Base-by-base conservation (phyloP, 805 yeast genomes). In the Brettanomyces sp. region DNA sequence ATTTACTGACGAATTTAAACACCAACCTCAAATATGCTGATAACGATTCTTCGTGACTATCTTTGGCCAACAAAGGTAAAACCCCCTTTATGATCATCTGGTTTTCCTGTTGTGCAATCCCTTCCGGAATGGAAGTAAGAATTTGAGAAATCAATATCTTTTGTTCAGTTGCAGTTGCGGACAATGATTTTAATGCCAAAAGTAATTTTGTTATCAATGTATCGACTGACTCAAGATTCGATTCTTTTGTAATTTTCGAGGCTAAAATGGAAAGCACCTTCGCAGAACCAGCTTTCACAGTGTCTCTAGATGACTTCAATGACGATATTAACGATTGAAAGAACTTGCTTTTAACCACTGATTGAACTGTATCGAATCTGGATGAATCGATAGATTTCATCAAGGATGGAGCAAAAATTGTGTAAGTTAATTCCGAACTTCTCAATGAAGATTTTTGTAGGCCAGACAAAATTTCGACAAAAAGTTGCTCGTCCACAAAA, bases 401-500 rank as follows among this genome's bases (percentile, higher is more conserved):
- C 7, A 88, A 56, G 9, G 71, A 68, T 3, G 80, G 75, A 3
- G 84, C 59, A n/a, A 82, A 58, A 18, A 56, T 52, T n/a, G 71
- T 72, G 47, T 87, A 75, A 0, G 86, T 76, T 36, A 68, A 62
- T 56, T 88, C 96, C 0, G 96, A 82, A 2, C 95, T 78, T 60
- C 96, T 76, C 51, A 90, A 68, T 43, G 83, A 69, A 1, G 90
- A 76, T 58, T 84, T 87, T 55, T 85, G 90, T 42, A 90, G 55
- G 18, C 75, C 71, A 2, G 95, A 87, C 4, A 57, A 7, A 3
- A 50, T 22, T 5, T 45, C 44, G 13, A 37, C 42, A 35, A 54
- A 48, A 6, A 56, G 53, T 9, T 50, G 47, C 0, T 12, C 9
- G 4, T 48, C 13, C 14, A 53, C 42, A 21, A 50, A 40, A 3